phyloP scores from a whole-genome alignment of 2,329 filamentous ascomycete genomes.

The Keithomyces neogunnii region DNA sequence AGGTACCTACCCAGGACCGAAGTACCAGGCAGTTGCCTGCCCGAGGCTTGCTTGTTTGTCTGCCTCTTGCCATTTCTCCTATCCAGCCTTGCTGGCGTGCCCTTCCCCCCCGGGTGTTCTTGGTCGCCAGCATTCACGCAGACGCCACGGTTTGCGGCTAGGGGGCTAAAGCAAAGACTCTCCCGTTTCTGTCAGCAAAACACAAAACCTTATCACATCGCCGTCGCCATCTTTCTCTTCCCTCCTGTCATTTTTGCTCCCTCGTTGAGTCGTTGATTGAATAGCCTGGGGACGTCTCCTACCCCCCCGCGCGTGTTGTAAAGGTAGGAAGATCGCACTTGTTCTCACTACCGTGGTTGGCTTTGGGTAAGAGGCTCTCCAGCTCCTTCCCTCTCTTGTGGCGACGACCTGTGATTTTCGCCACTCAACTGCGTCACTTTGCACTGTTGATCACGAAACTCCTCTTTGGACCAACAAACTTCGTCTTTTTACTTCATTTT shows the following conservation, averaged over 20 bases:
- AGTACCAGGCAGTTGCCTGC: too few species aligned
- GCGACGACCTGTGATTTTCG: not conserved
- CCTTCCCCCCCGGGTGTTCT: not conserved
- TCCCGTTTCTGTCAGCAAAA: conserved; percentile 2
- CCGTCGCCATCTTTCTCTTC: not conserved
- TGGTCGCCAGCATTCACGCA: too few species aligned
- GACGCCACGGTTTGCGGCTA: not conserved
- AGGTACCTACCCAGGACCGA: too few species aligned
- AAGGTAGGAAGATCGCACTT: not conserved
- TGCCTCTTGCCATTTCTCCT: too few species aligned
- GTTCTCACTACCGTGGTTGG: not conserved
- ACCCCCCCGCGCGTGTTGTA: not conserved
- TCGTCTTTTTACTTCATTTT: not conserved
- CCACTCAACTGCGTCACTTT: conserved; percentile 4
- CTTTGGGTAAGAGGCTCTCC: not conserved
- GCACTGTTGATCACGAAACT: not conserved
- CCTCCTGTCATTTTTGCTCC: not conserved
- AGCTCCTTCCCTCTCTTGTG: not conserved
- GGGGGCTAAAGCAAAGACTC: not conserved
- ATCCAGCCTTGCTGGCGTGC: not conserved
- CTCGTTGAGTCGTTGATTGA: not conserved
- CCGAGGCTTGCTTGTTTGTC: too few species aligned
- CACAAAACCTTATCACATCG: not conserved
- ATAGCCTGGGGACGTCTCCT: too few species aligned
- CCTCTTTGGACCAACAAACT: not conserved